Evolutionary conservation across 2,329 filamentous ascomycete genomes (phyloP).

Genomic region (Penicillium sp.): DNA sequence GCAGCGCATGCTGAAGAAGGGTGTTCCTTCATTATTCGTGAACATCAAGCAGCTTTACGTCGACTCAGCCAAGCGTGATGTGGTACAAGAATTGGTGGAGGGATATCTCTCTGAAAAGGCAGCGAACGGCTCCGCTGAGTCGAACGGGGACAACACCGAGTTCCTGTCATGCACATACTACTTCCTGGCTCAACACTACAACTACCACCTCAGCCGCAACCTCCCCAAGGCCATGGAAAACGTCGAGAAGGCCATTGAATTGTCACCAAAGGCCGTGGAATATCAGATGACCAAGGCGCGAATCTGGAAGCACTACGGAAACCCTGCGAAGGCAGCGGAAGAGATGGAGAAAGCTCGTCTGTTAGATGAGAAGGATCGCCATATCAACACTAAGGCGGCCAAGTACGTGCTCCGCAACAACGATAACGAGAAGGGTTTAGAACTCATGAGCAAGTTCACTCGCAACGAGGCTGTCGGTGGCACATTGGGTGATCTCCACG

Average conservation of each 20-base stretch:
- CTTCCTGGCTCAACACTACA: conserved; percentile 96
- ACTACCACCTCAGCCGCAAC: conserved; percentile 84
- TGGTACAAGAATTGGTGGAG: conserved; percentile 72
- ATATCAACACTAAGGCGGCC: conserved; percentile 97
- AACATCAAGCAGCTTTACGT: conserved; percentile 93
- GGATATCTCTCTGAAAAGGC: conserved; percentile 64
- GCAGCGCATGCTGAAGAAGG: conserved; percentile 81
- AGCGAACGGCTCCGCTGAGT: conserved; percentile 52
- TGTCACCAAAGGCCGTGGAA: conserved; percentile 79
- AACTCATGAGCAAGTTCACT: conserved; percentile 92
- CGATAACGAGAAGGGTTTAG: conserved; percentile 79
- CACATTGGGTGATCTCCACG: conserved; percentile 83
- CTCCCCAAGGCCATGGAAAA: conserved; percentile 77
- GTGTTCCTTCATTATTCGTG: conserved; percentile 92
- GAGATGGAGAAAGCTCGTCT: conserved; percentile 84
- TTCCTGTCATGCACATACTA: conserved; percentile 82
- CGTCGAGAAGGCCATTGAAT: conserved; percentile 77
- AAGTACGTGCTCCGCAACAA: conserved; percentile 96
- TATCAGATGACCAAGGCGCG: conserved; percentile 94
- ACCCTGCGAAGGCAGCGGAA: conserved; percentile 75
- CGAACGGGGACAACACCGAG: conserved; percentile 53
- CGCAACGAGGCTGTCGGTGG: conserved; percentile 85
- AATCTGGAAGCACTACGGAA: conserved; percentile 87
- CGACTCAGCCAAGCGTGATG: conserved; percentile 73
- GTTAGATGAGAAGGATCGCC: conserved; percentile 85